Conservation (phyloP, 2,329 filamentous ascomycete genomes). For the Chaetomiaceae sp. region DNA sequence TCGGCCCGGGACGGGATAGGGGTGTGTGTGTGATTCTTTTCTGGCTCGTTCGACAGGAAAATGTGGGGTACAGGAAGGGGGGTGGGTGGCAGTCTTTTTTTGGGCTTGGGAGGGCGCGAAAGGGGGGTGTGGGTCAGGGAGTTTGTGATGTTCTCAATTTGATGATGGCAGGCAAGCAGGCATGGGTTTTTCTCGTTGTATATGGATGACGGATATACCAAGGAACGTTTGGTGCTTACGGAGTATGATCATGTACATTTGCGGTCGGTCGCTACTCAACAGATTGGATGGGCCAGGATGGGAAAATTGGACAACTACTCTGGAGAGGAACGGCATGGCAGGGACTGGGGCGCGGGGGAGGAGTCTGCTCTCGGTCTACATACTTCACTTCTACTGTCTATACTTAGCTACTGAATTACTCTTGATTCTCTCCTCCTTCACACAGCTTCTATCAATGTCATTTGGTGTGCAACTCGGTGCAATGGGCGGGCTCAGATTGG, state of each 20-base stretch:
- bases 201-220: slow-evolving; percentile 15
- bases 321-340: background rate
- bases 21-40: background rate
- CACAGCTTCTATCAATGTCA: background rate
- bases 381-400: slow-evolving; percentile 11
- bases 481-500: slow-evolving; percentile 10
- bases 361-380: background rate
- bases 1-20: slow-evolving; percentile 6
- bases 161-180: background rate
- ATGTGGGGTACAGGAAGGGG: slow-evolving; percentile 11
- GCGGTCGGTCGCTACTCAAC: slow-evolving; percentile 1
- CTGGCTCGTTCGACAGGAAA: background rate
- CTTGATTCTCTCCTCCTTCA: background rate
- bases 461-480: background rate
- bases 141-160: background rate
- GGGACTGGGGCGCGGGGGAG: background rate
- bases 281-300: background rate
- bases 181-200: background rate
- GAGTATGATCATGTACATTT: slow-evolving; percentile 4
- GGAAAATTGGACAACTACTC: background rate
- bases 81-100: background rate
- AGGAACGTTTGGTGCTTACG: background rate
- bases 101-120: background rate
- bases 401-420: slow-evolving; percentile 11
- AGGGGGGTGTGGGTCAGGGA: background rate